A percentile compares a stretch with the other conserved stretches of the same genome.
Conservation (phyloP, 2,329 filamentous ascomycete genomes). For the Colletotrichum australisinense region DNA sequence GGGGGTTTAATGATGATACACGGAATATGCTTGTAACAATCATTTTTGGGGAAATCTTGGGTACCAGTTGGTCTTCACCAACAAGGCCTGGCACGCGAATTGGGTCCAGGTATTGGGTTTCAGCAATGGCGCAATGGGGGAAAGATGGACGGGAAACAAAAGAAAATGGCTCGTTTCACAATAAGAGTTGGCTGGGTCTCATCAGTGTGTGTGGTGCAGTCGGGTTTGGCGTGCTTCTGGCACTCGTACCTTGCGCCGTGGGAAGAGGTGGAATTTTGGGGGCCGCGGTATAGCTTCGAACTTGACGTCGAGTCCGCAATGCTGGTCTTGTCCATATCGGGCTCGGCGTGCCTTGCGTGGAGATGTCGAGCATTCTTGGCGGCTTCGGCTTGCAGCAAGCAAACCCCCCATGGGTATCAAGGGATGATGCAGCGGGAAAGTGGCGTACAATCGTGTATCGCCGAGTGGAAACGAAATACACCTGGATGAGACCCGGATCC, state of each 20-base stretch:
- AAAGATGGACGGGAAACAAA: conserved; percentile 32
- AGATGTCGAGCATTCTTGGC: conserved; percentile 1
- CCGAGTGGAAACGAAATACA: not conserved
- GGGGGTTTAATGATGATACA: conserved; percentile 28
- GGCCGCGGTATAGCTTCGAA: not conserved
- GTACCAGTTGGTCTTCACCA: conserved; percentile 25
- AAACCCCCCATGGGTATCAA: not conserved
- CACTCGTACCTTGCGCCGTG: not conserved
- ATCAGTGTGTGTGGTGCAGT: not conserved
- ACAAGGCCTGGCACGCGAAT: conserved; percentile 26
- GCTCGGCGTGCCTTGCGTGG: not conserved
- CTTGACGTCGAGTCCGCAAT: conserved; percentile 9
- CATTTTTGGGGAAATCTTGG: conserved; percentile 14
- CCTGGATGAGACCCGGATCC: conserved; percentile 16
- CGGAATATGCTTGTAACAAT: conserved; percentile 34
- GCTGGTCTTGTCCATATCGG: conserved; percentile 11
- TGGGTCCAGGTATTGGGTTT: conserved; percentile 24
- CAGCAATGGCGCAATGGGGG: conserved; percentile 34
- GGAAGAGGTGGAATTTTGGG: not conserved
- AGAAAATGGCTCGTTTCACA: conserved; percentile 32
- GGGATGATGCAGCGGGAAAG: conserved; percentile 2
- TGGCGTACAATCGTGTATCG: not conserved
- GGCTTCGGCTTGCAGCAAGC: not conserved
- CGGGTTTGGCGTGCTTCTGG: not conserved
- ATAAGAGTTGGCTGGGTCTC: conserved; percentile 26